phyloP scores from a whole-genome alignment of 257 asterid genomes.

The Fraxinus excelsior region DNA sequence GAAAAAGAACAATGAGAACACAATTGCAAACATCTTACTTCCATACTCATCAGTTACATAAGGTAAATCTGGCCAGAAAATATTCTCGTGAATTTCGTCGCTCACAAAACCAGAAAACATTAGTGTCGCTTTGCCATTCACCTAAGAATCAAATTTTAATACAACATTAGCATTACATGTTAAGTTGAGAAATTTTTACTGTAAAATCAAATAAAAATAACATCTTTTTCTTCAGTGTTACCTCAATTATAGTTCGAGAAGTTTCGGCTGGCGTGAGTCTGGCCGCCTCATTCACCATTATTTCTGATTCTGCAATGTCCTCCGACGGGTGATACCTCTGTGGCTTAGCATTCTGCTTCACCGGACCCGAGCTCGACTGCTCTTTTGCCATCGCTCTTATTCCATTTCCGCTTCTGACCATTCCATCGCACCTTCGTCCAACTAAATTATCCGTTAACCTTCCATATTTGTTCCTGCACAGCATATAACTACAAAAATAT shows the following conservation, averaged over 20 bases:
- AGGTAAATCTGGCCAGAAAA: conserved; percentile 98
- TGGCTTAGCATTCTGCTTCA: conserved; percentile 83
- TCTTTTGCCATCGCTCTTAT: conserved; percentile 66
- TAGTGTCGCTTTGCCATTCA: conserved; percentile 84
- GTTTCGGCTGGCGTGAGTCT: conserved; percentile 79
- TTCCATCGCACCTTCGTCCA: conserved; percentile 40
- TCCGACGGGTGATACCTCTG: conserved; percentile 96
- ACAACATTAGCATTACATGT: conserved; percentile 28
- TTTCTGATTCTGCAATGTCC: conserved; percentile 71
- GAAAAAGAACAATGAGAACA: conserved; percentile 13
- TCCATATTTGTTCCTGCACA: conserved; percentile 36
- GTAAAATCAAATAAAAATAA: conserved; percentile 13
- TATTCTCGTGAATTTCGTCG: conserved; percentile 80
- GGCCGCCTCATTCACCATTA: conserved; percentile 55
- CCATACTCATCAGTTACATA: conserved; percentile 92
- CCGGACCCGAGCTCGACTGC: conserved; percentile 56
- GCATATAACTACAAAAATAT: neutral
- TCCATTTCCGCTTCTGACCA: conserved; percentile 38
- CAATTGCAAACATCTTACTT: conserved; percentile 58
- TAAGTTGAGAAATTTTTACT: conserved; percentile 3
- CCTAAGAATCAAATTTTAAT: conserved; percentile 50
- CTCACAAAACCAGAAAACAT: conserved; percentile 81
- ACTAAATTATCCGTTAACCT: conserved; percentile 29
- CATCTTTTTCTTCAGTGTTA: conserved; percentile 24
- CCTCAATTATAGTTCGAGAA: conserved; percentile 82